Evolutionary conservation across 495 filamentous ascomycete genomes (phyloP).

Genomic region (Aspergillus baeticus): DNA sequence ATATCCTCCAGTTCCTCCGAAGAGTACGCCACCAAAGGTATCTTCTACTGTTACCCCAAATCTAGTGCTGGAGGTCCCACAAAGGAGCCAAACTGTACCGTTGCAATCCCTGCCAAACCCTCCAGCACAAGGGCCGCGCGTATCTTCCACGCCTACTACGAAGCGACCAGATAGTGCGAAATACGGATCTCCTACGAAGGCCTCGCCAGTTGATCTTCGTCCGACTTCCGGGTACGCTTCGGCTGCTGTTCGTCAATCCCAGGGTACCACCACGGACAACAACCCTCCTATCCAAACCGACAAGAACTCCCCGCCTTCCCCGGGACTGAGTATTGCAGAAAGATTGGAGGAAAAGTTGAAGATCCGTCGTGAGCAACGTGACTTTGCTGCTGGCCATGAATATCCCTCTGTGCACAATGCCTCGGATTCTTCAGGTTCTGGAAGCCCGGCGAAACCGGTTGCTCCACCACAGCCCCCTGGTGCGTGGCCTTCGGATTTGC

Average conservation of each 20-base stretch:
- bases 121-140: slow-evolving; percentile 2
- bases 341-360: slow-evolving; percentile 39
- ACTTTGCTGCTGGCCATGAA: slow-evolving; percentile 11
- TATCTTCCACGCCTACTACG: slow-evolving; percentile 1
- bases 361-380: slow-evolving; percentile 28
- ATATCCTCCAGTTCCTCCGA: background rate
- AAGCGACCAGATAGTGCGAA: slow-evolving; percentile 26
- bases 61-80: background rate
- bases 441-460: background rate
- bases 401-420: background rate
- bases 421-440: background rate
- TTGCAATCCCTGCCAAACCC: background rate
- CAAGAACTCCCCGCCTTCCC: slow-evolving; percentile 7
- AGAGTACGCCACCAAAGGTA: background rate
- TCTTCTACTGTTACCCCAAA: background rate
- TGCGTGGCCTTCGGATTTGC: slow-evolving; percentile 1
- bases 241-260: slow-evolving; percentile 7
- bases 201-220: background rate
- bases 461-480: background rate
- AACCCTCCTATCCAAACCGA: background rate
- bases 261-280: background rate
- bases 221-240: slow-evolving; percentile 24
- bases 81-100: background rate
- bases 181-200: background rate
- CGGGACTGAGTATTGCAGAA: slow-evolving; percentile 31